Evolutionary conservation across 2,329 filamentous ascomycete species (phyloP).

Genomic region (Exophiala mesophila): DNA sequence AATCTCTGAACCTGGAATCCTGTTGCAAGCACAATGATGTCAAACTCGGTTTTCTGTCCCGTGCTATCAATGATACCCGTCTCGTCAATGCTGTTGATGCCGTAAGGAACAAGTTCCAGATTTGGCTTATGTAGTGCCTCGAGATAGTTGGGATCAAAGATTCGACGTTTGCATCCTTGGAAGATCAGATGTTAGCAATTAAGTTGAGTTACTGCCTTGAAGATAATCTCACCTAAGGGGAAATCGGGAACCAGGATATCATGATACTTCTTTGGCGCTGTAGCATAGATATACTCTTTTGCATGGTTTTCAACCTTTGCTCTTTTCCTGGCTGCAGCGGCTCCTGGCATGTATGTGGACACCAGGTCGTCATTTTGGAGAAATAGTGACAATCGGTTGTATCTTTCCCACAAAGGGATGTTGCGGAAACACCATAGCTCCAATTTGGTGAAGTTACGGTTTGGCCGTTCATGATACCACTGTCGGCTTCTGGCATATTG

Average conservation of each 20-base stretch:
- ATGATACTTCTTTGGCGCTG: conserved; percentile 55
- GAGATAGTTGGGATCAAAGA: conserved; percentile 56
- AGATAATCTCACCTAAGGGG: no score
- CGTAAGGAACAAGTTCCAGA: conserved; percentile 43
- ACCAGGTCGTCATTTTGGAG: conserved; percentile 30
- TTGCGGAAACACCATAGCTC: conserved; percentile 41
- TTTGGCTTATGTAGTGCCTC: conserved; percentile 50
- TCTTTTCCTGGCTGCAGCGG: conserved; percentile 2
- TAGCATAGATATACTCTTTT: conserved; percentile 40
- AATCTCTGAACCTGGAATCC: conserved; percentile 36
- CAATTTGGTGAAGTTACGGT: conserved; percentile 34
- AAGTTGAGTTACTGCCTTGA: no score
- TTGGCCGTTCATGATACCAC: conserved; percentile 31
- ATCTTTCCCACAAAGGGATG: conserved; percentile 16
- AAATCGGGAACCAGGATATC: conserved; percentile 59
- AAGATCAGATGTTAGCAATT: no score
- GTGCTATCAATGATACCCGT: conserved; percentile 1
- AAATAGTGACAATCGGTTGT: conserved; percentile 7
- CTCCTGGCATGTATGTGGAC: conserved; percentile 39
- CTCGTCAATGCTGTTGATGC: conserved; percentile 6
- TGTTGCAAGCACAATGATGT: conserved; percentile 33
- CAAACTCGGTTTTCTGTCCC: conserved; percentile 18
- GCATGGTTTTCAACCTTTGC: conserved; percentile 3
- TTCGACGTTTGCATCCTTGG: conserved; percentile 62
- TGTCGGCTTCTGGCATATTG: neutral